Evolutionary conservation across 2,329 filamentous ascomycete genomes (phyloP).

Genomic region (Lachnellula cervina): DNA sequence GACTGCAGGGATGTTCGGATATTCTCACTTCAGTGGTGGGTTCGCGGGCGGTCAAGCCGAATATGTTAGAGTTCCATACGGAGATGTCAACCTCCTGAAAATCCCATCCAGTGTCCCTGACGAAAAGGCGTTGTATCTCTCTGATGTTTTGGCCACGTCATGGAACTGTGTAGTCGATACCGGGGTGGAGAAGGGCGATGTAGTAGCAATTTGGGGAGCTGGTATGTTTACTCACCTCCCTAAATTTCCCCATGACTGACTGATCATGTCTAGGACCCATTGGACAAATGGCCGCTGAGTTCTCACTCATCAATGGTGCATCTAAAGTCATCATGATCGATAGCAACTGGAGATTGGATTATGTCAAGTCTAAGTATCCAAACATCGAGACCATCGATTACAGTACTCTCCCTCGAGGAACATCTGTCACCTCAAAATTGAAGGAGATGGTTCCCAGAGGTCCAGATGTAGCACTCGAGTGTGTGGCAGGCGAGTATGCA

Average conservation of each 20-base stretch:
- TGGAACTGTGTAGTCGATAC: conserved; percentile 84
- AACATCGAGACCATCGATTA: conserved; percentile 68
- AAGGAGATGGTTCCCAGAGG: conserved; percentile 72
- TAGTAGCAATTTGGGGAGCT: conserved; percentile 79
- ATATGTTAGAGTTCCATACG: conserved; percentile 76
- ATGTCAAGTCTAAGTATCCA: conserved; percentile 57
- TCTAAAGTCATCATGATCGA: conserved; percentile 75
- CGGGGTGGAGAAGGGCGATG: conserved; percentile 68
- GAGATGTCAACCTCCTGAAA: conserved; percentile 74
- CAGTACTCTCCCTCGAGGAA: conserved; percentile 51
- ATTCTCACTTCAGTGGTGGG: conserved; percentile 76
- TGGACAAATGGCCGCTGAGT: conserved; percentile 77
- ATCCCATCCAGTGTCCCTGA: conserved; percentile 77
- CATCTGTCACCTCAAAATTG: conserved; percentile 66
- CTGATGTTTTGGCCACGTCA: conserved; percentile 72
- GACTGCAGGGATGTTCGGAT: conserved; percentile 70
- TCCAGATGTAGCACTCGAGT: conserved; percentile 70
- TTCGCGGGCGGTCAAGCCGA: conserved; percentile 87
- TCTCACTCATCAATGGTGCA: conserved; percentile 70
- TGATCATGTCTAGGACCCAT: conserved; percentile 52
- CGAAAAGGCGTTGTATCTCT: conserved; percentile 74
- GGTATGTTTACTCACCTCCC: conserved; percentile 32
- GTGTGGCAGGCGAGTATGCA: conserved; percentile 55
- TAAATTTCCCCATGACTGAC: not conserved
- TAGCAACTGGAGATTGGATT: conserved; percentile 64